Conservation (phyloP, 176 grass and related monocot genomes). For the Themeda triandra region DNA sequence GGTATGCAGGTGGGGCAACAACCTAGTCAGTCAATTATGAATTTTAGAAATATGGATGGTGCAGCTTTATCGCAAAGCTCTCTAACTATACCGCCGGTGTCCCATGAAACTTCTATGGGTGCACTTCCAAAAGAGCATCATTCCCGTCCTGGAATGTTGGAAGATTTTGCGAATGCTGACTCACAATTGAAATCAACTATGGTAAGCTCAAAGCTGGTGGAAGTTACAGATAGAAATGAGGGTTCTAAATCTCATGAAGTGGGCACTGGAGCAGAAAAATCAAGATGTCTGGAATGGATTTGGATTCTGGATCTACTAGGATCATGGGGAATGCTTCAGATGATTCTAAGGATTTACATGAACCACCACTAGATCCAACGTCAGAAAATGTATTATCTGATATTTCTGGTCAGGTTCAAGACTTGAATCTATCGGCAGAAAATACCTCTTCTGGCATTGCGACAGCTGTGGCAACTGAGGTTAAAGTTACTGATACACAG, state of each 20-base stretch:
- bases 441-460: constrained; percentile 11
- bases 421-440: constrained; percentile 44
- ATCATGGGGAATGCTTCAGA: not conserved
- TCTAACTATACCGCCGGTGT: constrained; percentile 28
- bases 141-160: constrained; percentile 28
- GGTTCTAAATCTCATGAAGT: not conserved
- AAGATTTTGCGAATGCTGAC: constrained; percentile 18
- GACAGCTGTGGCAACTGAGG: constrained; percentile 35
- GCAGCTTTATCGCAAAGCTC: constrained; percentile 34
- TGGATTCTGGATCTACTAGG: constrained; percentile 23
- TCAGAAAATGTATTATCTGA: constrained; percentile 26
- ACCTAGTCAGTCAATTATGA: constrained; percentile 43
- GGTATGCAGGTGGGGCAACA: constrained; percentile 33
- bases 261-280: not conserved
- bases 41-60: constrained; percentile 35
- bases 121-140: constrained; percentile 43
- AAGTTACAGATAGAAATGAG: constrained; percentile 20
- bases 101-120: constrained; percentile 38
- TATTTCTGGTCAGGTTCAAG: constrained; percentile 36
- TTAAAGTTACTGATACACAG: constrained; percentile 39
- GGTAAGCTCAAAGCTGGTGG: constrained; percentile 4
- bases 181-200: constrained; percentile 19
- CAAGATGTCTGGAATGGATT: constrained; percentile 22
- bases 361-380: constrained; percentile 15
- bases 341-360: constrained; percentile 16